Conservation (phyloP, 257 asterid genomes). For the Solanum sparsipilum region DNA sequence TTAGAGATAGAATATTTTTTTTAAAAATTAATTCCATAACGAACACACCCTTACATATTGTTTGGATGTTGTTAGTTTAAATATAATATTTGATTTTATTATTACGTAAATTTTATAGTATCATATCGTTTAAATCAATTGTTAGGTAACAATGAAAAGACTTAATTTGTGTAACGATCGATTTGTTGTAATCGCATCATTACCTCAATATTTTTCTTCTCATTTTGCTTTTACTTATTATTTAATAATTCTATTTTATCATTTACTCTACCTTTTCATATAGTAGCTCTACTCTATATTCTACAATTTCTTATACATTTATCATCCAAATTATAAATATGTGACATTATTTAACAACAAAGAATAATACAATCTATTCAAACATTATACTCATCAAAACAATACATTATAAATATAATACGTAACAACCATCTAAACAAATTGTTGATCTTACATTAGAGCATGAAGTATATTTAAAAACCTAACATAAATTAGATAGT, state of each 20-base stretch:
- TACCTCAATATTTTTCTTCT: not conserved
- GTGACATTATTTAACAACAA: not conserved
- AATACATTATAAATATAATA: too few relatives aligned
- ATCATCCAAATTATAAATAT: rapidly evolving
- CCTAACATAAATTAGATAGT: not conserved
- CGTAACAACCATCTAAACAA: not conserved
- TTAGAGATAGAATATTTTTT: too few relatives aligned
- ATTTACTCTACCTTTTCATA: too few relatives aligned
- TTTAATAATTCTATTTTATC: too few relatives aligned
- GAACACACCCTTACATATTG: too few relatives aligned
- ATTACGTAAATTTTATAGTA: not conserved
- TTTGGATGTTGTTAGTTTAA: not conserved
- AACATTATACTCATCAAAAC: too few relatives aligned
- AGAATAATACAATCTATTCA: rapidly evolving
- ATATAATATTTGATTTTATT: not conserved
- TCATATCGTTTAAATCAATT: not conserved
- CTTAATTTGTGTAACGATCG: rapidly evolving
- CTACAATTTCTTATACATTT: too few relatives aligned
- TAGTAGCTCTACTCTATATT: rapidly evolving
- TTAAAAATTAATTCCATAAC: too few relatives aligned
- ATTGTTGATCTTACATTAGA: too few relatives aligned
- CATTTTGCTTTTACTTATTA: not conserved
- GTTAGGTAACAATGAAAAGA: not conserved
- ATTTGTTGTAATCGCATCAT: rapidly evolving
- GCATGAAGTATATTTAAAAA: too few relatives aligned